Evolutionary conservation across 2,329 filamentous ascomycete species (phyloP).

Genomic region (Curvularia sp.): DNA sequence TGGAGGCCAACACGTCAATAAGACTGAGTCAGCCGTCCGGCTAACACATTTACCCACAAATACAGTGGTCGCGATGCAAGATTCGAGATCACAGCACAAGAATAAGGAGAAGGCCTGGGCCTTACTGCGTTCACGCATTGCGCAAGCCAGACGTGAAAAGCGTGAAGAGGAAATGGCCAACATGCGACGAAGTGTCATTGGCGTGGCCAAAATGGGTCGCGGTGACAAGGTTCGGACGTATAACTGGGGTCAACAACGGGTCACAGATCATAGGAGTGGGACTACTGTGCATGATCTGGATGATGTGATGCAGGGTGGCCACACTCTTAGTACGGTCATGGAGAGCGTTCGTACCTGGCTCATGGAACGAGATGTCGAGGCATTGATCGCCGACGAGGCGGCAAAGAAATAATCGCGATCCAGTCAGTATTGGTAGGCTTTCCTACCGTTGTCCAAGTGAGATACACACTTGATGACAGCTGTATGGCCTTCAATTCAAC

Average conservation of each 20-base stretch:
- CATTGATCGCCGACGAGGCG: slow-evolving; percentile 61
- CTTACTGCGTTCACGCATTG: slow-evolving; percentile 80
- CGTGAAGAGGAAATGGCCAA: slow-evolving; percentile 80
- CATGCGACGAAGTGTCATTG: slow-evolving; percentile 78
- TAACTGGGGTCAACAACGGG: slow-evolving; percentile 78
- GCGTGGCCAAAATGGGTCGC: slow-evolving; percentile 80
- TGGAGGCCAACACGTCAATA: slow-evolving; percentile 97
- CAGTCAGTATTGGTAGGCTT: not conserved
- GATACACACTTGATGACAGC: not conserved
- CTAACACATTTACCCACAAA: slow-evolving; percentile 90
- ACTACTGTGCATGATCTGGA: slow-evolving; percentile 80
- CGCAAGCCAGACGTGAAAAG: slow-evolving; percentile 78
- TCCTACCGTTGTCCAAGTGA: not conserved
- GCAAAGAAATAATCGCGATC: slow-evolving; percentile 28
- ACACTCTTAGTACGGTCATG: slow-evolving; percentile 76
- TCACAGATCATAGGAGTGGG: slow-evolving; percentile 87
- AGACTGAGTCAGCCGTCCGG: slow-evolving; percentile 93
- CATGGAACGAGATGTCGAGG: slow-evolving; percentile 74
- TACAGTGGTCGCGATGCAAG: slow-evolving; percentile 89
- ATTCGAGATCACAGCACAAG: slow-evolving; percentile 85
- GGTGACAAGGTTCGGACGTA: slow-evolving; percentile 96
- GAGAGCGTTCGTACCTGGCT: slow-evolving; percentile 80
- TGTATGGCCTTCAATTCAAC: not conserved
- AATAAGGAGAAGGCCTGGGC: slow-evolving; percentile 90
- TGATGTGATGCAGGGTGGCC: slow-evolving; percentile 77